phyloP scores from a whole-genome alignment of 2,329 filamentous ascomycete genomes.

The Pseudogymnoascus sp. region DNA sequence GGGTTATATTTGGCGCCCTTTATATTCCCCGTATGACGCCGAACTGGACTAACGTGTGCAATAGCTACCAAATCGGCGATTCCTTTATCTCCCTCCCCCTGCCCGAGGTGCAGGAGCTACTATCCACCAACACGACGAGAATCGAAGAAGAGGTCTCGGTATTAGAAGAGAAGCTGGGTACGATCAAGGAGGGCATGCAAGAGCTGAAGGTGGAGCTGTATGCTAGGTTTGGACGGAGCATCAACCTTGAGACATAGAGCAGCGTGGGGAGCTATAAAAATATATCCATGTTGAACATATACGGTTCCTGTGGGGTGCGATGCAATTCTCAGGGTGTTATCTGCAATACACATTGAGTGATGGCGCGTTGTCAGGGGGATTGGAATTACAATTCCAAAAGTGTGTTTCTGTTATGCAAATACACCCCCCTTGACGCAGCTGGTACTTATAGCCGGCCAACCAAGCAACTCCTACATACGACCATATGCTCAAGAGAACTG shows the following conservation, averaged over 20 bases:
- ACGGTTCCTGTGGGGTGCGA: background rate
- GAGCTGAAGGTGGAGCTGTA: slow-evolving; percentile 88
- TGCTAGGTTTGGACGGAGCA: slow-evolving; percentile 89
- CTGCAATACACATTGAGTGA: background rate
- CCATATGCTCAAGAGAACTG: too few relatives aligned
- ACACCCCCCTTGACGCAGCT: background rate
- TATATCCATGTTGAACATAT: background rate
- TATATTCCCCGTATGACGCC: too few relatives aligned
- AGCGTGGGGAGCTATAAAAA: background rate
- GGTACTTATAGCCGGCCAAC: background rate
- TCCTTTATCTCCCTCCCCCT: slow-evolving; percentile 85
- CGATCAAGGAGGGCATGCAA: slow-evolving; percentile 78
- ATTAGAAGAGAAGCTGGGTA: slow-evolving; percentile 69
- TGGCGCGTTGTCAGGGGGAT: background rate
- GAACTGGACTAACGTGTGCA: background rate
- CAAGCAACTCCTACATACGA: background rate
- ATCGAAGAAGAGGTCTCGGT: slow-evolving; percentile 69
- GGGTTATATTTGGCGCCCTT: background rate
- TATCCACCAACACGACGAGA: slow-evolving; percentile 60
- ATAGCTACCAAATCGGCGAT: slow-evolving; percentile 92
- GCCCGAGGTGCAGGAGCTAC: slow-evolving; percentile 77
- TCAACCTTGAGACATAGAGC: slow-evolving; percentile 81
- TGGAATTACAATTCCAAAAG: background rate
- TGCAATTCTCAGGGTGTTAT: background rate
- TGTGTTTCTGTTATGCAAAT: background rate